Evolutionary conservation across 177 flowering plant genomes (phyloP).

Genomic region (Vitis hybrid): DNA sequence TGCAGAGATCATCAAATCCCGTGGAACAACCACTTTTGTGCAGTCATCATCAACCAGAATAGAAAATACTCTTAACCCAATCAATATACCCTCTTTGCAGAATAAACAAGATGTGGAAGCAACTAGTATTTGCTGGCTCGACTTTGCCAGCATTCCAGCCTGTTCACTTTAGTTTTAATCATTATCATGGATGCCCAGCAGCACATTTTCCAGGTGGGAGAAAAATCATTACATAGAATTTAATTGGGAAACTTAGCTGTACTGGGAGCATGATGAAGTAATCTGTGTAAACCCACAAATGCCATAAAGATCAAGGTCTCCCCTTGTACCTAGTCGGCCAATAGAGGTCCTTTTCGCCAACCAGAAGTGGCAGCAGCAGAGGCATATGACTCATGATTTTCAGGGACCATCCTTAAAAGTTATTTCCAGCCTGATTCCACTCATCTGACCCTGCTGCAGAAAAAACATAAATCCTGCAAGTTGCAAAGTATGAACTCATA

Average conservation of each 20-base stretch:
- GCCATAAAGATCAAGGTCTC: background rate
- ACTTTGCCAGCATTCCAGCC: background rate
- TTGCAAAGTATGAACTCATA: conserved; percentile 16
- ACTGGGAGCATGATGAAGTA: background rate
- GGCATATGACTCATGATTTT: background rate
- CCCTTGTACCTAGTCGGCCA: background rate
- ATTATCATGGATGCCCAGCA: background rate
- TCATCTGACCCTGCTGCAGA: conserved; percentile 3
- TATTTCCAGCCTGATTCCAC: background rate
- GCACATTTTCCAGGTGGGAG: background rate
- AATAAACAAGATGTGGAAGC: background rate
- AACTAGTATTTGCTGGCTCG: background rate
- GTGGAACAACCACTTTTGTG: background rate
- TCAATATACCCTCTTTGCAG: background rate
- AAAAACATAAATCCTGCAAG: conserved; percentile 18
- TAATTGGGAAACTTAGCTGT: background rate
- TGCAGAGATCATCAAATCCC: background rate
- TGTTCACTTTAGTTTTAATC: background rate
- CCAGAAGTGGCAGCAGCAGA: conserved; percentile 4
- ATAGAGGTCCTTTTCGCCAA: background rate
- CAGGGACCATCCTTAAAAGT: conserved; percentile 2
- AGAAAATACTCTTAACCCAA: background rate
- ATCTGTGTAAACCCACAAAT: background rate
- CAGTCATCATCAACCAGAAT: background rate
- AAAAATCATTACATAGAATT: background rate